A percentile compares a stretch with the other conserved stretches of the same genome.
Conservation (phyloP, 768 basidiomycete species). For the Leccinum variicolor region DNA sequence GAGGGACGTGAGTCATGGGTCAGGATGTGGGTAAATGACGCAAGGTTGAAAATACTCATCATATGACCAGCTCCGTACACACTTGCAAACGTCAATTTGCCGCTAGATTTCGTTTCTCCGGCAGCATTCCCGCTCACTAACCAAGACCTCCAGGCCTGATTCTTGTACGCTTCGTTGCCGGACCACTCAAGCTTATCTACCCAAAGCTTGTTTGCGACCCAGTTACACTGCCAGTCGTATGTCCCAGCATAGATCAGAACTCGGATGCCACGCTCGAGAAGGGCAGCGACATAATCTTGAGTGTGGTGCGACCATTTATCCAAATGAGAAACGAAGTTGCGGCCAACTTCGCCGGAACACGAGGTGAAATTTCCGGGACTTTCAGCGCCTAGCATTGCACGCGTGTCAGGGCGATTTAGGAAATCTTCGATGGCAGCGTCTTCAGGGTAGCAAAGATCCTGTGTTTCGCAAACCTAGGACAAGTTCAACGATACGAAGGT, state of each 20-base stretch:
- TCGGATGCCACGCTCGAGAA: conserved; percentile 52
- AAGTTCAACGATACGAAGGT: conserved; percentile 1
- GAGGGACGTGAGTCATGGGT: conserved; percentile 47
- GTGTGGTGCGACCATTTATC: conserved; percentile 60
- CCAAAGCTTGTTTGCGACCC: conserved; percentile 64
- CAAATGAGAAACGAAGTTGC: conserved; percentile 50
- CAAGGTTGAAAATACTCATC: conserved; percentile 36
- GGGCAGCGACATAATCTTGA: conserved; percentile 52
- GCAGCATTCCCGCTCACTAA: conserved; percentile 48
- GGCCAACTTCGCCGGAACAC: conserved; percentile 51
- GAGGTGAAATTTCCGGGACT: conserved; percentile 48
- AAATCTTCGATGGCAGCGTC: conserved; percentile 39
- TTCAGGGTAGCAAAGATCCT: conserved; percentile 39
- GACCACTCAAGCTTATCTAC: conserved; percentile 59
- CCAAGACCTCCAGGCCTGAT: conserved; percentile 50
- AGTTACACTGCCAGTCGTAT: conserved; percentile 59
- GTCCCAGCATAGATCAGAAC: conserved; percentile 55
- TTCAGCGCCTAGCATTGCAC: conserved; percentile 46
- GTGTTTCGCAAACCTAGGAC: conserved; percentile 22
- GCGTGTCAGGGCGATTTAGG: conserved; percentile 44
- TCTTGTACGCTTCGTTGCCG: conserved; percentile 45
- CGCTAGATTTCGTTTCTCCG: conserved; percentile 53
- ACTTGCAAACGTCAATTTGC: conserved; percentile 62
- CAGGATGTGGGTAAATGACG: conserved; percentile 16
- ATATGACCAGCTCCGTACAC: conserved; percentile 73